These are phyloP conservation scores for Solanum sejunctum DNA, from an alignment of 257 asterid species.

Conservation along the genomic window DNA sequence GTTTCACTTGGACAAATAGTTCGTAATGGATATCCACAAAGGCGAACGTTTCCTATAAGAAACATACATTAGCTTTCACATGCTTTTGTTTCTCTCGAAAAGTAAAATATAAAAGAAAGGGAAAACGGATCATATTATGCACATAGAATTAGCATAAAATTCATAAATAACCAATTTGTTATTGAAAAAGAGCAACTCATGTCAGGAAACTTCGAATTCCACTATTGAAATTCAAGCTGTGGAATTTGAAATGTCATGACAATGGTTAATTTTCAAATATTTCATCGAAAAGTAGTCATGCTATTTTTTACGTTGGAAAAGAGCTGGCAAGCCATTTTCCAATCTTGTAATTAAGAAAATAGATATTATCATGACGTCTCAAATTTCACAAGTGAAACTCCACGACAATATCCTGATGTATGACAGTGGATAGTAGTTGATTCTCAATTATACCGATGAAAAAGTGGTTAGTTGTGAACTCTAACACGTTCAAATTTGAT, in stretches of 20 bases:
- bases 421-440: neutral
- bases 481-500: neutral
- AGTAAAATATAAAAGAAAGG: neutral
- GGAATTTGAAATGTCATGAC: neutral
- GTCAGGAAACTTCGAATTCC: neutral
- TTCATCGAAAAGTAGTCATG: neutral
- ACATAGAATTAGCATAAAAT: neutral
- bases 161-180: neutral
- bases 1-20: neutral
- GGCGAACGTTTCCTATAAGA: constrained; percentile 9
- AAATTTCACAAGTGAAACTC: neutral
- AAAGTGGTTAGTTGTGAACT: neutral
- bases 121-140: neutral
- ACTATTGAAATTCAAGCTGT: too few species aligned
- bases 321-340: neutral
- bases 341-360: neutral
- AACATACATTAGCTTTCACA: neutral
- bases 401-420: neutral
- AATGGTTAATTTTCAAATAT: neutral
- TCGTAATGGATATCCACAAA: constrained; percentile 23
- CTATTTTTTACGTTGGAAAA: neutral
- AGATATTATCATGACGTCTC: neutral
- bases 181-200: neutral
- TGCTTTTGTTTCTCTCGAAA: neutral
- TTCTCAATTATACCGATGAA: neutral